A percentile compares a stretch with the other conserved stretches of the same genome.
These are phyloP conservation scores for Phytophthora pseudosyringae DNA, from an alignment of 352 stramenopile species.

Conservation along the genomic window DNA sequence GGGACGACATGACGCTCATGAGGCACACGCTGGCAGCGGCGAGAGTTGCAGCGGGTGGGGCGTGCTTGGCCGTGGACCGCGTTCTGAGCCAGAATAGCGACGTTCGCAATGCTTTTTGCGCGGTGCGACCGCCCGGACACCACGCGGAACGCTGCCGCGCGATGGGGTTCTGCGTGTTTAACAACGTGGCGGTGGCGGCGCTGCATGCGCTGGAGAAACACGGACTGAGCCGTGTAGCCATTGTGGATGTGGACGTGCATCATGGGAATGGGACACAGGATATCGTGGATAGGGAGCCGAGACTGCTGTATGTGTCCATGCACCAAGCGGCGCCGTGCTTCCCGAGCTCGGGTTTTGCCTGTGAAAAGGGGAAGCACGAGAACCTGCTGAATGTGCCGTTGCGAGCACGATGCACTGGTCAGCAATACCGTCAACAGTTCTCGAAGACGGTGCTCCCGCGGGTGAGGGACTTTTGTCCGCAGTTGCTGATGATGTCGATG, in stretches of 20 bases:
- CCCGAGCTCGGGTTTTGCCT: slow-evolving; percentile 45
- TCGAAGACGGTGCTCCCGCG: slow-evolving; percentile 36
- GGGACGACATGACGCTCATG: slow-evolving; percentile 75
- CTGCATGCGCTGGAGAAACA: slow-evolving; percentile 90
- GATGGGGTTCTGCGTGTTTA: slow-evolving; percentile 96
- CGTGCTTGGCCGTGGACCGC: slow-evolving; percentile 75
- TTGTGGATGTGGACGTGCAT: slow-evolving; percentile 86
- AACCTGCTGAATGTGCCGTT: slow-evolving; percentile 64
- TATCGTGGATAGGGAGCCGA: slow-evolving; percentile 33
- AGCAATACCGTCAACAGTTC: slow-evolving; percentile 51
- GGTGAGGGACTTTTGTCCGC: slow-evolving; percentile 65
- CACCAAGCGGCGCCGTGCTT: slow-evolving; percentile 60
- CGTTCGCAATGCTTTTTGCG: slow-evolving; percentile 86
- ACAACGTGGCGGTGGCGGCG: slow-evolving; percentile 95
- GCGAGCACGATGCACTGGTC: slow-evolving; percentile 36
- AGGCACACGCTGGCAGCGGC: slow-evolving; percentile 69
- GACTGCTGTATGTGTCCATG: slow-evolving; percentile 61
- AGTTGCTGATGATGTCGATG: slow-evolving; percentile 85
- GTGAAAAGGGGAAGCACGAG: slow-evolving; percentile 39
- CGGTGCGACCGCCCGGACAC: slow-evolving; percentile 73
- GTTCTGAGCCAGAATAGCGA: slow-evolving; percentile 34
- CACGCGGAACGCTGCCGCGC: slow-evolving; percentile 54
- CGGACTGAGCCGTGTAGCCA: slow-evolving; percentile 52
- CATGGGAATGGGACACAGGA: slow-evolving; percentile 90
- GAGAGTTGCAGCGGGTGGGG: slow-evolving; percentile 72